These are phyloP conservation scores for Volvariella surrecta DNA, from an alignment of 1,284 basidiomycete genomes.

Conservation along the genomic window DNA sequence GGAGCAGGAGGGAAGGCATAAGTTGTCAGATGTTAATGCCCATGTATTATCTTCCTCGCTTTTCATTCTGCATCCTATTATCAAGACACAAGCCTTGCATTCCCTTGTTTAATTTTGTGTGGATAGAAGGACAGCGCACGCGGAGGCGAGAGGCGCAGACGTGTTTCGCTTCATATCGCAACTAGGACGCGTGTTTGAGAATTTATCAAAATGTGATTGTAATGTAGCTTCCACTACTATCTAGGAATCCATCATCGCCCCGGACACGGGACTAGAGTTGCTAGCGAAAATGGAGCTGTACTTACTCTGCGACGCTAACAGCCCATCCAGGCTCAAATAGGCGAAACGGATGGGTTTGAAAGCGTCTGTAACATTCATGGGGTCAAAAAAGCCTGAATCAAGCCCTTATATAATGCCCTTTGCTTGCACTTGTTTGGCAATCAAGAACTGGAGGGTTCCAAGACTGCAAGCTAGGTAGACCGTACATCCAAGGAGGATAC, in stretches of 20 bases:
- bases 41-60: constrained; percentile 7
- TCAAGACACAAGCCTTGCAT: constrained; percentile 6
- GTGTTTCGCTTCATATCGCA: too few relatives aligned
- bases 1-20: constrained; percentile 30
- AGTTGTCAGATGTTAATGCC: constrained; percentile 10
- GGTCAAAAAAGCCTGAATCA: too few relatives aligned
- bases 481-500: too few relatives aligned
- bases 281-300: constrained; percentile 26
- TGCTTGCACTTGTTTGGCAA: too few relatives aligned
- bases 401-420: too few relatives aligned
- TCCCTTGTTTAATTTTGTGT: too few relatives aligned
- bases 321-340: not conserved
- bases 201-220: not conserved
- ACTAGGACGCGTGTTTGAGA: too few relatives aligned
- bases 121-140: too few relatives aligned
- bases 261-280: constrained; percentile 26
- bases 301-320: constrained; percentile 18
- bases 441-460: too few relatives aligned
- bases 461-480: too few relatives aligned
- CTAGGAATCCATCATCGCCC: constrained; percentile 52
- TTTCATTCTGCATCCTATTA: constrained; percentile 6
- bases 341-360: not conserved
- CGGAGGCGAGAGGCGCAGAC: too few relatives aligned
- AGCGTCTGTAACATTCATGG: too few relatives aligned
- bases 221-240: constrained; percentile 52